phyloP scores from a whole-genome alignment of 306 rosid species.

The Citrullus colocynthis region DNA sequence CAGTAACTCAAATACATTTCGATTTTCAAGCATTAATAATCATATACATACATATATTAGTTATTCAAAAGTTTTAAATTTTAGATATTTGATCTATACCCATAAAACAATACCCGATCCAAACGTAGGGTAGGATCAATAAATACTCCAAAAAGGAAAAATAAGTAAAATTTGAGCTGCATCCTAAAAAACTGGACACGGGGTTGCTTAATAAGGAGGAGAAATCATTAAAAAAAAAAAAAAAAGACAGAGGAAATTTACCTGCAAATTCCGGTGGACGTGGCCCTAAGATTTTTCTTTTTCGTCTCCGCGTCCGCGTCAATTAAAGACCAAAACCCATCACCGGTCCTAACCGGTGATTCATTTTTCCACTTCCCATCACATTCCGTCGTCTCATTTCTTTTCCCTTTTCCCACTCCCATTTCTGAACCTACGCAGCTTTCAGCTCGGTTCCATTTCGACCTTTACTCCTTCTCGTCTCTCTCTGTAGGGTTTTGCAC shows the following conservation, averaged over 20 bases:
- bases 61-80: too few relatives aligned
- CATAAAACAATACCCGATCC: too few relatives aligned
- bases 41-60: too few relatives aligned
- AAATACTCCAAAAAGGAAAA: too few relatives aligned
- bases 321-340: neutral
- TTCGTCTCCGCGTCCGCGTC: constrained; percentile 20
- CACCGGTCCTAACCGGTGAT: constrained; percentile 7
- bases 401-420: neutral
- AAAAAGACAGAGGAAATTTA: neutral
- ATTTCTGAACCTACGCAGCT: neutral
- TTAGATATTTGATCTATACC: too few relatives aligned
- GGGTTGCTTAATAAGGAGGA: too few relatives aligned
- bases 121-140: too few relatives aligned
- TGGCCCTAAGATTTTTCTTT: neutral
- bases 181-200: too few relatives aligned
- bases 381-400: neutral
- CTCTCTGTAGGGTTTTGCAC: neutral
- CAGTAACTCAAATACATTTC: too few relatives aligned
- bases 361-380: constrained; percentile 13
- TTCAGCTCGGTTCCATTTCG: neutral
- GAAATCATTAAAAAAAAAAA: too few relatives aligned
- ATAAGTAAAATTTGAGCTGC: too few relatives aligned
- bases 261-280: neutral
- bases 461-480: neutral
- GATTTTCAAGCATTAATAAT: too few relatives aligned